Percentiles rank a stretch among this genome's conserved stretches.
These are phyloP conservation scores for Striga hermonthica DNA, from an alignment of 305 asterid species.

Conservation along the genomic window DNA sequence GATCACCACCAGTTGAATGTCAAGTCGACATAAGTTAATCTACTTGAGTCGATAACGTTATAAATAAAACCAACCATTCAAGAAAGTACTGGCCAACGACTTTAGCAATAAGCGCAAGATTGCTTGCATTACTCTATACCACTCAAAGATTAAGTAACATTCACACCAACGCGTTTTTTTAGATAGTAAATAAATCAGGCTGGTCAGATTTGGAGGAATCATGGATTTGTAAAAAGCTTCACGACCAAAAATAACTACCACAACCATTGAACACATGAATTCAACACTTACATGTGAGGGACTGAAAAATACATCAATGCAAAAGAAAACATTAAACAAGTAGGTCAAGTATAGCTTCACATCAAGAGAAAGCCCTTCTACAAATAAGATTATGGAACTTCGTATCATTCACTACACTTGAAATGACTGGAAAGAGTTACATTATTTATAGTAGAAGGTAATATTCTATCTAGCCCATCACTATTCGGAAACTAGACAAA, in stretches of 20 bases:
- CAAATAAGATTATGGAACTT: slow-evolving; percentile 3
- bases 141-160: neutral
- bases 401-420: neutral
- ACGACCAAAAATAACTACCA: too few relatives aligned
- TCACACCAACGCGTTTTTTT: neutral
- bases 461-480: neutral
- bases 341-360: neutral
- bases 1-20: slow-evolving; percentile 1
- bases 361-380: neutral
- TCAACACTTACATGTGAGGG: too few relatives aligned
- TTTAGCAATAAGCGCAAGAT: neutral
- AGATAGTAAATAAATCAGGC: neutral
- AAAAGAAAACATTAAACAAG: too few relatives aligned
- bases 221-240: too few relatives aligned
- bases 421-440: neutral
- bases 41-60: neutral
- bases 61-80: neutral
- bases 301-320: too few relatives aligned
- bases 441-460: slow-evolving; percentile 2
- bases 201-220: too few relatives aligned
- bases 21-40: neutral
- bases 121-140: neutral
- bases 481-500: slow-evolving; percentile 9
- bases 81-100: neutral
- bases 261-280: too few relatives aligned